Percentiles rank a stretch among this genome's conserved stretches.
phyloP scores from a whole-genome alignment of 2,329 filamentous ascomycete genomes.

The Xenoacremonium recifei region DNA sequence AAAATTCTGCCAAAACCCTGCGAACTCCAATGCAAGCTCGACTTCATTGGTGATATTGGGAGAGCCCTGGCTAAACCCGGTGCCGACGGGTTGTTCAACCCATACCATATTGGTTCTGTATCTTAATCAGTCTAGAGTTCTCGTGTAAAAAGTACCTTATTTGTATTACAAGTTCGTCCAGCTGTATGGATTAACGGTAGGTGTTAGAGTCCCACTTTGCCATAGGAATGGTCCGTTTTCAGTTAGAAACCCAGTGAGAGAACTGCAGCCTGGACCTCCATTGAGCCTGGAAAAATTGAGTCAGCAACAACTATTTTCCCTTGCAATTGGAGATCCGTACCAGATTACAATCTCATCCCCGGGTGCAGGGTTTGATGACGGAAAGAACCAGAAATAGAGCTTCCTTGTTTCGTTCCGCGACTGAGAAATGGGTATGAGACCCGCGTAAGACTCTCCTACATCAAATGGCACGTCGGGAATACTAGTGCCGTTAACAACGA shows the following conservation, averaged over 20 bases:
- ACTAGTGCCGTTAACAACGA: conserved; percentile 60
- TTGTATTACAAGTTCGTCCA: conserved; percentile 61
- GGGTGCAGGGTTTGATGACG: conserved; percentile 48
- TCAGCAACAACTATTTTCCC: conserved; percentile 5
- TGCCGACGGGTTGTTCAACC: conserved; percentile 67
- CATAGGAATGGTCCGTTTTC: conserved; percentile 75
- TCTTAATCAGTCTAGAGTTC: fast-evolving
- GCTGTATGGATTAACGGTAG: conserved; percentile 65
- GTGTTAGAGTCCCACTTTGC: conserved; percentile 67
- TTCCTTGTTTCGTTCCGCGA: conserved; percentile 47
- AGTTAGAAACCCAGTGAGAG: conserved; percentile 51
- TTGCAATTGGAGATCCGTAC: conserved; percentile 25
- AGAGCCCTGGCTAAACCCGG: conserved; percentile 67
- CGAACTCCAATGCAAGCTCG: conserved; percentile 69
- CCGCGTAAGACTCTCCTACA: conserved; percentile 64
- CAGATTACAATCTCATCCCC: conserved; percentile 62
- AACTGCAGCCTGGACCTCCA: conserved; percentile 24
- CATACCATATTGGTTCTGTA: conserved; percentile 68
- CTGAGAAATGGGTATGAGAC: conserved; percentile 56
- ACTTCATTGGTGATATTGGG: conserved; percentile 64
- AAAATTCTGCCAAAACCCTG: conserved; percentile 79
- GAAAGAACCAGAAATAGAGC: conserved; percentile 68
- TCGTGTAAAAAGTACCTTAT: fast-evolving
- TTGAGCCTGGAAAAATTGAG: conserved; percentile 59
- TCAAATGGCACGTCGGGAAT: conserved; percentile 72